phyloP scores from a whole-genome alignment of 257 asterid species.

The Thymus mandschuricus region DNA sequence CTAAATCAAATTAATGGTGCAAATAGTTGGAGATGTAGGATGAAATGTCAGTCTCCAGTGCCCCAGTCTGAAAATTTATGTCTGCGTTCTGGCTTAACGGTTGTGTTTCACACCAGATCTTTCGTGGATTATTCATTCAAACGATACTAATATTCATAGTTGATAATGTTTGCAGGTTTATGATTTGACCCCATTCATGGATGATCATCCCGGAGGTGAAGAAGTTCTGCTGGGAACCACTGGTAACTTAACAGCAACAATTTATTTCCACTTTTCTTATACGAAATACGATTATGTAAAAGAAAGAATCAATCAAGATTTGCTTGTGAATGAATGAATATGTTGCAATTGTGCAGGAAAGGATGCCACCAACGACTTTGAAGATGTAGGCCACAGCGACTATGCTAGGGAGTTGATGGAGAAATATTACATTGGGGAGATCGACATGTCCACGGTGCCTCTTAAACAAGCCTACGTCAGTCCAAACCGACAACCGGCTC shows the following conservation, averaged over 20 bases:
- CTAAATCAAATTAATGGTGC: slow-evolving; percentile 7
- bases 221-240: slow-evolving; percentile 83
- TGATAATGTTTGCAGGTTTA: slow-evolving; percentile 40
- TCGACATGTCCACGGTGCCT: slow-evolving; percentile 63
- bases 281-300: background rate
- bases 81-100: background rate
- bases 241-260: slow-evolving; percentile 28
- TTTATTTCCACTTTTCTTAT: background rate
- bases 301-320: background rate
- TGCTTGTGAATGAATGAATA: background rate
- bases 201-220: slow-evolving; percentile 94
- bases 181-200: slow-evolving; percentile 82
- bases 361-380: slow-evolving; percentile 81
- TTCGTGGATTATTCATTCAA: background rate
- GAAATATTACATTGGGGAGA: slow-evolving; percentile 51
- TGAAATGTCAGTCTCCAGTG: background rate
- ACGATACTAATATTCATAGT: background rate
- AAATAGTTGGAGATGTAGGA: slow-evolving; percentile 3
- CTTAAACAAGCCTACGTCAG: slow-evolving; percentile 47
- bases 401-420: slow-evolving; percentile 60
- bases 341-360: slow-evolving; percentile 50
- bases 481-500: slow-evolving; percentile 50
- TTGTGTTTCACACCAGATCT: background rate
- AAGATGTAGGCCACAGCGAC: slow-evolving; percentile 63
- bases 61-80: background rate